These are phyloP conservation scores for Teunomyces aglyptinius DNA, from an alignment of 805 yeast species.

Conservation along the genomic window DNA sequence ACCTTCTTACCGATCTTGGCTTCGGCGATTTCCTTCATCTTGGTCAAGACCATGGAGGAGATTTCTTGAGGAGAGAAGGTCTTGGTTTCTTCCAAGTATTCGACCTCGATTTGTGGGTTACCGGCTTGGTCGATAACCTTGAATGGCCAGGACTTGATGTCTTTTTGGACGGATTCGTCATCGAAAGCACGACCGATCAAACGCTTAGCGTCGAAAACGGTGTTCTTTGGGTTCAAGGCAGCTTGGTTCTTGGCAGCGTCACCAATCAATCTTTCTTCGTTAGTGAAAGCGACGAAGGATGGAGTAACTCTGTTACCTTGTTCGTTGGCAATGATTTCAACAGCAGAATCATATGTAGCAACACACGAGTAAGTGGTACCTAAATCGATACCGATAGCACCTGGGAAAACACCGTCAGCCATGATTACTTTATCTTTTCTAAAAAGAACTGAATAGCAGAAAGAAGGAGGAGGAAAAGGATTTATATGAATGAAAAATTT, in stretches of 20 bases:
- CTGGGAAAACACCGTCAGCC: slow-evolving; percentile 99
- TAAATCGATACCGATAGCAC: slow-evolving; percentile 61
- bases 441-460: slow-evolving; percentile 8
- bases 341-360: slow-evolving; percentile 50
- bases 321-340: slow-evolving; percentile 50
- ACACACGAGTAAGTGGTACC: slow-evolving; percentile 54
- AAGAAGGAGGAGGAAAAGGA: slow-evolving; percentile 9
- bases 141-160: slow-evolving; percentile 49
- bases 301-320: slow-evolving; percentile 54
- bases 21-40: slow-evolving; percentile 76
- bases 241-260: slow-evolving; percentile 53
- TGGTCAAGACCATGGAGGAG: slow-evolving; percentile 49
- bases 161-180: slow-evolving; percentile 60
- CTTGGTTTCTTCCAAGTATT: slow-evolving; percentile 47
- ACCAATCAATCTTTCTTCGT: slow-evolving; percentile 51
- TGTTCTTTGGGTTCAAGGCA: slow-evolving; percentile 50
- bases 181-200: slow-evolving; percentile 60
- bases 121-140: slow-evolving; percentile 44
- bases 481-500: slow-evolving; percentile 12
- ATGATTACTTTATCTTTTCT: slow-evolving; percentile 38
- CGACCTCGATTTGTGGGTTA: slow-evolving; percentile 47
- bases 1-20: slow-evolving; percentile 81
- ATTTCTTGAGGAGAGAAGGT: slow-evolving; percentile 49
- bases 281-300: slow-evolving; percentile 48
- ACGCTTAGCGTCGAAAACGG: slow-evolving; percentile 51